phyloP scores from a whole-genome alignment of 1,284 basidiomycete species.

The Ceratobasidium sp. region DNA sequence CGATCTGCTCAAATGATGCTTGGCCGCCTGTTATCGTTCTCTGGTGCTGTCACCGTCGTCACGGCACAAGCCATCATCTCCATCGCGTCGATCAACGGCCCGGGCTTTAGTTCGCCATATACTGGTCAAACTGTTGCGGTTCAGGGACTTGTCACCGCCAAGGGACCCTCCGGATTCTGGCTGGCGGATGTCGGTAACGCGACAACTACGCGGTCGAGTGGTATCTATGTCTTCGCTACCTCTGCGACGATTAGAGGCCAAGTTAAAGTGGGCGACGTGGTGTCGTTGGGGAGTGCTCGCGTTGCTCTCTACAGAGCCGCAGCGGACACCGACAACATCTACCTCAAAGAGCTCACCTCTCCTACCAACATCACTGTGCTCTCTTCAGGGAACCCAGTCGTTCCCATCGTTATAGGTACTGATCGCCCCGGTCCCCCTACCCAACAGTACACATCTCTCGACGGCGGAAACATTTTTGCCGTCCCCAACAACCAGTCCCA shows the following conservation, averaged over 20 bases:
- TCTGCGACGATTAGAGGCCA: slow-evolving; percentile 59
- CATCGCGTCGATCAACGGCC: slow-evolving; percentile 59
- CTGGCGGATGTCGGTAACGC: slow-evolving; percentile 62
- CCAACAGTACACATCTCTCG: slow-evolving; percentile 65
- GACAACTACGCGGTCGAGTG: slow-evolving; percentile 60
- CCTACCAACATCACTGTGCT: slow-evolving; percentile 64
- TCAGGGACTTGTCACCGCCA: slow-evolving; percentile 68
- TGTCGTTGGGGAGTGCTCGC: slow-evolving; percentile 49
- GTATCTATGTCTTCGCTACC: slow-evolving; percentile 67
- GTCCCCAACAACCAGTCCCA: slow-evolving; percentile 69
- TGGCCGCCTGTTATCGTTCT: slow-evolving; percentile 24
- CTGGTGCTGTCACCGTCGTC: slow-evolving; percentile 10
- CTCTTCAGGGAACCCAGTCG: slow-evolving; percentile 65
- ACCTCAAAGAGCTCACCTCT: slow-evolving; percentile 66
- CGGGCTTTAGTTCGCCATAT: slow-evolving; percentile 66
- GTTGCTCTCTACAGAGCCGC: slow-evolving; percentile 64
- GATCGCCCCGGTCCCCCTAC: slow-evolving; percentile 69
- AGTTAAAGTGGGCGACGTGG: slow-evolving; percentile 68
- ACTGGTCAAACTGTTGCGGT: slow-evolving; percentile 65
- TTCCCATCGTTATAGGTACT: slow-evolving; percentile 67
- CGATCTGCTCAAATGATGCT: slow-evolving; percentile 36
- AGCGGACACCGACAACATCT: slow-evolving; percentile 64
- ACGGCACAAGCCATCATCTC: slow-evolving; percentile 32
- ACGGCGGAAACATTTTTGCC: slow-evolving; percentile 67
- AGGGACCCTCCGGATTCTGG: slow-evolving; percentile 70